phyloP scores from a whole-genome alignment of 2,329 filamentous ascomycete genomes.

The Metarhizium anisopliae region DNA sequence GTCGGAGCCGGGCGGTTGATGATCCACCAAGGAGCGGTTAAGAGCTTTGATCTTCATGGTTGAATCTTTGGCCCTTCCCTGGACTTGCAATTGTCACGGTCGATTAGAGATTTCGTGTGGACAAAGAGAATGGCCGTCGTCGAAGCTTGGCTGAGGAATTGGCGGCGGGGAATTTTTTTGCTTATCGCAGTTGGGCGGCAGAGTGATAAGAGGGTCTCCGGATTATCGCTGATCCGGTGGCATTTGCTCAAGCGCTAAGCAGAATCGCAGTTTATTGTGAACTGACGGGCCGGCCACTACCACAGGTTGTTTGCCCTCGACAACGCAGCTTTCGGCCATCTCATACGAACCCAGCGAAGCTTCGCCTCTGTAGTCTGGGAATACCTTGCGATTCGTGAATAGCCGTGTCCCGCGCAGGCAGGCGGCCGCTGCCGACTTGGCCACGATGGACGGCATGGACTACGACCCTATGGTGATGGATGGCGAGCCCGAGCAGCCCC shows the following conservation, averaged over 20 bases:
- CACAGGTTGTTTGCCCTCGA: neutral
- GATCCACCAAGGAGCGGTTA: conserved; percentile 52
- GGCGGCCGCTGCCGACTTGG: conserved; percentile 2
- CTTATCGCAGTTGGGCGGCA: conserved; percentile 17
- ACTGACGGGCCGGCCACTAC: too few relatives aligned
- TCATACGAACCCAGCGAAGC: neutral
- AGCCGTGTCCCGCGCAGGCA: neutral
- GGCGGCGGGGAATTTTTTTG: conserved; percentile 14
- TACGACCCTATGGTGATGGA: conserved; percentile 54
- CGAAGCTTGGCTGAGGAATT: neutral
- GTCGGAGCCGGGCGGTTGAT: conserved; percentile 58
- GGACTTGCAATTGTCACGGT: too few relatives aligned
- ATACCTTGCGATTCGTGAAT: neutral
- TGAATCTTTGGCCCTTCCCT: too few relatives aligned
- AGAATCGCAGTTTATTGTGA: neutral
- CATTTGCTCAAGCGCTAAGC: neutral
- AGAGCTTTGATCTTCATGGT: conserved; percentile 56
- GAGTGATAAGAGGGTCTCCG: conserved; percentile 18
- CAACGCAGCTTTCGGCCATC: neutral
- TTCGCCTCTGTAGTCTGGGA: neutral
- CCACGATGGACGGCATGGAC: conserved; percentile 40
- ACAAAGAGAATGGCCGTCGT: too few relatives aligned
- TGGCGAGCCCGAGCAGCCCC: conserved; percentile 45
- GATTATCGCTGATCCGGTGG: conserved; percentile 21
- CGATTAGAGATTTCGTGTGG: too few relatives aligned